Percentiles rank a stretch among this genome's conserved stretches.
Evolutionary conservation across 2,329 filamentous ascomycete genomes (phyloP).

Genomic region (Botrytis tulipae): DNA sequence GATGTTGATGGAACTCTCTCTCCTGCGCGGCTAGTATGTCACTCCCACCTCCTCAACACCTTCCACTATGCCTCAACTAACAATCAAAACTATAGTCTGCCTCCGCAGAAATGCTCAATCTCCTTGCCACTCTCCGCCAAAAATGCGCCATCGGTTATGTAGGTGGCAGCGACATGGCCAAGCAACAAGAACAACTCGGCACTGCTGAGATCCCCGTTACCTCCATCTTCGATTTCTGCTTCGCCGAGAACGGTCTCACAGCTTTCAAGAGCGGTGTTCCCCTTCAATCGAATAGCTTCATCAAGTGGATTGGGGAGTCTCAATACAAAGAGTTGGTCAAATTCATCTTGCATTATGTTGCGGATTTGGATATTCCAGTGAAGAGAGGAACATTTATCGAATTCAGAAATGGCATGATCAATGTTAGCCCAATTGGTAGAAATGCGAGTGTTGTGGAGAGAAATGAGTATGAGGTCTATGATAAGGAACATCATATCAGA

Average conservation of each 20-base stretch:
- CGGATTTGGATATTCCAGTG: constrained; percentile 78
- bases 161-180: constrained; percentile 84
- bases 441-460: constrained; percentile 82
- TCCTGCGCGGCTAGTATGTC: constrained; percentile 69
- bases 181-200: constrained; percentile 96
- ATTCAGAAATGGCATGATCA: constrained; percentile 91
- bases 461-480: constrained; percentile 77
- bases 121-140: constrained; percentile 77
- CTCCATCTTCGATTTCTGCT: constrained; percentile 93
- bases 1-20: constrained; percentile 95
- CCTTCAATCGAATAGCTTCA: constrained; percentile 81
- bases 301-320: constrained; percentile 82
- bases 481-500: constrained; percentile 74
- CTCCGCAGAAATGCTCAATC: constrained; percentile 70
- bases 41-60: constrained; percentile 5
- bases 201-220: constrained; percentile 66
- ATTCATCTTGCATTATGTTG: constrained; percentile 78
- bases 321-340: constrained; percentile 75
- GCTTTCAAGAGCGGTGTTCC: constrained; percentile 79
- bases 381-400: constrained; percentile 85
- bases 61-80: constrained; percentile 6
- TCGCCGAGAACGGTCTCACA: constrained; percentile 93
- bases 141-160: constrained; percentile 90
- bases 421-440: constrained; percentile 78
- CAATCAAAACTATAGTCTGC: not conserved